Evolutionary conservation across 768 basidiomycete species (phyloP), one percentile per base, ranked within the genome.

Genomic region (Mycena amicta): DNA sequence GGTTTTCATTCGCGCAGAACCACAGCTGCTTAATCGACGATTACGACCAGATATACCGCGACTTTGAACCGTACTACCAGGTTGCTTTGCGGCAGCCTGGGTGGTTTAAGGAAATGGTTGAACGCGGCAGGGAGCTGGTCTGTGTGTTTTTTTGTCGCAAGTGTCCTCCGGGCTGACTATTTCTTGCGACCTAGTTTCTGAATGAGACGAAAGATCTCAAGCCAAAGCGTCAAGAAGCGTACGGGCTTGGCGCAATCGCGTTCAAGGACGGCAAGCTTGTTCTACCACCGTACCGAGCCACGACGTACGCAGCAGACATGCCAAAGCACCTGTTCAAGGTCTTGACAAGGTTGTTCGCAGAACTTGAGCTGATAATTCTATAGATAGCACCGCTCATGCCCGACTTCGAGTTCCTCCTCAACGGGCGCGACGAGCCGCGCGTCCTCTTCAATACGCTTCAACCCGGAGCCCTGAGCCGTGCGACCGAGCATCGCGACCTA

Each of bases 391-490:
- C 16, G 18, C 25, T 65, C 0, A 50, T 65, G n/a, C 64, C 64
- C 16, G 61, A 65, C 29, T 16, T 65, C 29, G 50, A 56, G 46
- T 61, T 65, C 16, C 46, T 65, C 3, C 50, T 65, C 33, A 65
- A 65, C 27, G 64, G 64, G 26, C 45, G 64, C 12, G 64, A 65
- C 37, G 64, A 65, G 22, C 64, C 64, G n/a, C 60, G 64, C 3
- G 60, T 65, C n/a, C 29, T 65, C 3, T 65, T 65, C 49, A 51
- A 65, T 41, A 31, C 22, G 18, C 60, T 41, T 8, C 50, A 55
- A n/a, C 55, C 27, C 22, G 54, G 37, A 12, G 57, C 52, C 4
- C 46, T 20, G 15, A 33, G 37, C 11, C 28, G 11, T 16, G 61
- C 55, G 5, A 16, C 15, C 2, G 29, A 27, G n/a, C 15, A 43